Percentiles rank a stretch among this genome's conserved stretches.
Evolutionary conservation across 75 land plant species (phyloP).

Genomic region (Selaginella tamariscina): DNA sequence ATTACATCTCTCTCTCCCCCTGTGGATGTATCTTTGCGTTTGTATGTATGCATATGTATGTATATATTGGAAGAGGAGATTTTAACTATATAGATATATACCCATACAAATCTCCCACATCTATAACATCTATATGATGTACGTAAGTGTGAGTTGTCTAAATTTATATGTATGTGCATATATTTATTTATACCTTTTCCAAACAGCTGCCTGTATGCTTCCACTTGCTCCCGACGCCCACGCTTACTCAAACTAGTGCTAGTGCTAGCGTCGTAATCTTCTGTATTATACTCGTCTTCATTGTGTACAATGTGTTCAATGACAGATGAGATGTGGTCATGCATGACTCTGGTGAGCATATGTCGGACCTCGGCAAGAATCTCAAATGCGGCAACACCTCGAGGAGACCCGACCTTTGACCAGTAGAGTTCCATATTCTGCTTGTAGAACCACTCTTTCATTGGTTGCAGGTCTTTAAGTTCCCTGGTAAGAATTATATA

Average conservation of each 20-base stretch:
- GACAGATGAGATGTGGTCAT: not conserved
- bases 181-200: no score
- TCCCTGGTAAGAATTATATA: no score
- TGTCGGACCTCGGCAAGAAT: not conserved
- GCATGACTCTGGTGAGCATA: not conserved
- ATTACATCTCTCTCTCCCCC: no score
- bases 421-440: not conserved
- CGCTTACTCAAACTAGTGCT: not conserved
- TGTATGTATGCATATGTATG: no score
- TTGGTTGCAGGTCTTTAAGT: not conserved
- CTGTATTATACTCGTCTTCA: not conserved
- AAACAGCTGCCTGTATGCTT: constrained; percentile 1
- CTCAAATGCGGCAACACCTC: not conserved
- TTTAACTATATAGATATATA: no score
- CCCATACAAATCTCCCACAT: no score
- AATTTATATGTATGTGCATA: no score
- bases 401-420: not conserved
- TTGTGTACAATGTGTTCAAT: not conserved
- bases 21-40: no score
- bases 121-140: no score
- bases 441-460: not conserved
- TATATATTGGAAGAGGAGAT: no score
- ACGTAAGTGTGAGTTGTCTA: no score
- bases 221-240: not conserved
- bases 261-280: not conserved